Conservation (phyloP, 805 yeast species). For the Cyberlindnera japonica region DNA sequence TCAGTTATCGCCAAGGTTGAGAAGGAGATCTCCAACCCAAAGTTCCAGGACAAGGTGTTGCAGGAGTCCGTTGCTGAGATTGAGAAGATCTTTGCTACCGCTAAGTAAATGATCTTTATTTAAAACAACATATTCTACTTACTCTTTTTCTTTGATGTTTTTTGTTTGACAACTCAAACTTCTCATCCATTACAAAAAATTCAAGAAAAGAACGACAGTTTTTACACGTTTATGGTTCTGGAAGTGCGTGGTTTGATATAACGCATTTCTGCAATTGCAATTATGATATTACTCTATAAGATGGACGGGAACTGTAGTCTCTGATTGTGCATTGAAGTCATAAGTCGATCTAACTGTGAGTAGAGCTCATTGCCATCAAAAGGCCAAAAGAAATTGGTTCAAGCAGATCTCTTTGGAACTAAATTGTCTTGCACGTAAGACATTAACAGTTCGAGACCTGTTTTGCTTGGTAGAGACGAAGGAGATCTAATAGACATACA, state of each 20-base stretch:
- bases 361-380: too few species aligned
- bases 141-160: background rate
- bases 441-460: too few species aligned
- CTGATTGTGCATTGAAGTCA: too few species aligned
- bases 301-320: too few species aligned
- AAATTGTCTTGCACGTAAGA: too few species aligned
- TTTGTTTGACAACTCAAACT: too few species aligned
- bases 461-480: too few species aligned
- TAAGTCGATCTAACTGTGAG: too few species aligned
- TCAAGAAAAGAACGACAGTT: background rate
- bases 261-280: slow-evolving; percentile 6
- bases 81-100: slow-evolving; percentile 70
- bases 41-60: slow-evolving; percentile 90
- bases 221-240: slow-evolving; percentile 13
- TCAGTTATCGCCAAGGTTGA: slow-evolving; percentile 85
- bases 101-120: slow-evolving; percentile 17
- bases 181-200: background rate
- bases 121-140: slow-evolving; percentile 1
- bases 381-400: too few species aligned
- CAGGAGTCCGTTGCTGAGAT: slow-evolving; percentile 89
- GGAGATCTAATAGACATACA: too few species aligned
- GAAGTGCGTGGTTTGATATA: slow-evolving; percentile 8
- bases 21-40: slow-evolving; percentile 76
- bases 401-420: too few species aligned
- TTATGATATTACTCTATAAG: too few species aligned